phyloP scores from a whole-genome alignment of 768 basidiomycete genomes.

The Rhodotorula diobovata region DNA sequence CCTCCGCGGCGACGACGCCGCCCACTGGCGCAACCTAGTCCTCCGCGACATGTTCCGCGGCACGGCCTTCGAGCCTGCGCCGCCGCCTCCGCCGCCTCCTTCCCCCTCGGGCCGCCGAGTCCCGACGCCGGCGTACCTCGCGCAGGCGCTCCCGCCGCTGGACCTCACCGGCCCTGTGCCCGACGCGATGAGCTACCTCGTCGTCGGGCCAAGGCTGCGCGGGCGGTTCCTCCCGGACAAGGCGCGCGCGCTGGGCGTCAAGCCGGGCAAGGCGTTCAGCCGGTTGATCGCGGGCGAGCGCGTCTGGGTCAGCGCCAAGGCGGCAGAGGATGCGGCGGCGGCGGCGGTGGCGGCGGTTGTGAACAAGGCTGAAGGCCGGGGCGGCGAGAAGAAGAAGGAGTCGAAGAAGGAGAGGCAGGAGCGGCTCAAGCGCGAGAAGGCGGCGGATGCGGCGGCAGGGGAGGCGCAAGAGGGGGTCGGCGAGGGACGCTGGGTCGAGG shows the following conservation, averaged over 20 bases:
- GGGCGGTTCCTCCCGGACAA: conserved; percentile 69
- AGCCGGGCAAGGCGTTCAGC: conserved; percentile 57
- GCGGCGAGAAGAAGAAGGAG: conserved; percentile 19
- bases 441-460: neutral
- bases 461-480: conserved; percentile 16
- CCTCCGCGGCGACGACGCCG: conserved; percentile 3
- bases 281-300: conserved; percentile 62
- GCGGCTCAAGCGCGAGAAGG: conserved; percentile 4
- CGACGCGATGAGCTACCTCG: conserved; percentile 48
- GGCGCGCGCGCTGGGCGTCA: conserved; percentile 62
- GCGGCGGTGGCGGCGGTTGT: neutral
- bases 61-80: conserved; percentile 7
- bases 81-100: neutral
- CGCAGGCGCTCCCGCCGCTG: conserved; percentile 23
- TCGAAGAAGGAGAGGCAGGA: conserved; percentile 18
- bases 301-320: conserved; percentile 46
- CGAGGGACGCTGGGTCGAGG: conserved; percentile 42
- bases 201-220: conserved; percentile 52
- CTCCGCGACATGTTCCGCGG: conserved; percentile 47
- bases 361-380: conserved; percentile 19
- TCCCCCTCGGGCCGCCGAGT: conserved; percentile 13
- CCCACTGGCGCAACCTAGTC: conserved; percentile 41
- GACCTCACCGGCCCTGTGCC: conserved; percentile 1
- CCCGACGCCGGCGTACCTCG: conserved; percentile 28
- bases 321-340: conserved; percentile 46